Percentiles rank a stretch among this genome's conserved stretches.
Conservation (phyloP, 257 asterid species). For the Mentha longifolia region DNA sequence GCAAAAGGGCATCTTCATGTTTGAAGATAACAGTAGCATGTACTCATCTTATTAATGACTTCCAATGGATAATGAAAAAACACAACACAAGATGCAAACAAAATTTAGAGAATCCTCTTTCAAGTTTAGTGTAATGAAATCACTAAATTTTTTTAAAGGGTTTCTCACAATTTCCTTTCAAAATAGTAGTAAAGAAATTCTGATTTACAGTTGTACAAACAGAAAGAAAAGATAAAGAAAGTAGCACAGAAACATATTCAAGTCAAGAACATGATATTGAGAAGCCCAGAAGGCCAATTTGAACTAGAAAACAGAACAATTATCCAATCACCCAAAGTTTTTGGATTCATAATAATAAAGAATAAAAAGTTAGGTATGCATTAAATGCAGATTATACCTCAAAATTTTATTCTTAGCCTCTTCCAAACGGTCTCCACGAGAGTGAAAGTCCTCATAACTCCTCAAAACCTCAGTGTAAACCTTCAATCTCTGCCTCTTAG, state of each 20-base stretch:
- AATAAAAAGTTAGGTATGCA: conserved; percentile 6
- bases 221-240: background rate
- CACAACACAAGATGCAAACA: background rate
- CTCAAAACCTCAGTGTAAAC: conserved; percentile 49
- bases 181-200: too few species aligned
- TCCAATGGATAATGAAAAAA: background rate
- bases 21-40: background rate
- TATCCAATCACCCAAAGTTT: background rate
- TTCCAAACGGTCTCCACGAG: conserved; percentile 42
- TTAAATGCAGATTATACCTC: conserved; percentile 47
- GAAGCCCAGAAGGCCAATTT: background rate
- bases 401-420: conserved; percentile 54
- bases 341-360: background rate
- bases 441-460: conserved; percentile 48
- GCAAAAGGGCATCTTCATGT: background rate
- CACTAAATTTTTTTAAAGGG: too few species aligned
- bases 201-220: background rate
- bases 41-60: background rate
- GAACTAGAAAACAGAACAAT: background rate
- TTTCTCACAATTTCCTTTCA: too few species aligned
- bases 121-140: background rate
- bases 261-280: background rate
- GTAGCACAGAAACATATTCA: too few species aligned
- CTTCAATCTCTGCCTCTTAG: conserved; percentile 45
- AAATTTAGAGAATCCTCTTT: too few species aligned